These are phyloP conservation scores for Cordyceps farinosa DNA, from an alignment of 2,329 filamentous ascomycete genomes.

Conservation along the genomic window DNA sequence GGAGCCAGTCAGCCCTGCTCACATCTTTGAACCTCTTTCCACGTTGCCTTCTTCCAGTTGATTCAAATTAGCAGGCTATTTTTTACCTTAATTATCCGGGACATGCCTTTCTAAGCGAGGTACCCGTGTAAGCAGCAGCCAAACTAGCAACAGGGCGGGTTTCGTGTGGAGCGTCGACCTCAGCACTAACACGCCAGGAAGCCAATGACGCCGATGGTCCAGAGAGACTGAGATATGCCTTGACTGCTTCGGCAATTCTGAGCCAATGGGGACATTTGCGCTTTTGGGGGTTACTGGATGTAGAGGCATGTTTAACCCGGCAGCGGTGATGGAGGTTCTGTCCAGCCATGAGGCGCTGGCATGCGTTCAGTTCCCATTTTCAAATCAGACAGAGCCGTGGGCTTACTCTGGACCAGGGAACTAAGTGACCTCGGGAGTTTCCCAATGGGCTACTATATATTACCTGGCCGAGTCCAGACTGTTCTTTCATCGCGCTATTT, in stretches of 20 bases:
- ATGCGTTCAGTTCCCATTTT: neutral
- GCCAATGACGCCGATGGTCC: neutral
- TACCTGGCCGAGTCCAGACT: neutral
- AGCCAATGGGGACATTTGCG: too few relatives aligned
- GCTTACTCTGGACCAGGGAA: neutral
- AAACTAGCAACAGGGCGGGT: neutral
- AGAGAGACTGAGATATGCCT: neutral
- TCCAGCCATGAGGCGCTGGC: neutral
- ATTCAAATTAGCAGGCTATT: neutral
- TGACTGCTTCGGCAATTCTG: neutral
- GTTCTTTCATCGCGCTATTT: neutral
- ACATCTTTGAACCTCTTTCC: neutral
- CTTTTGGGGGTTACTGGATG: neutral
- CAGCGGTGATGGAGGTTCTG: too few relatives aligned
- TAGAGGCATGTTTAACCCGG: too few relatives aligned
- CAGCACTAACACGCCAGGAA: neutral
- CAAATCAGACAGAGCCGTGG: neutral
- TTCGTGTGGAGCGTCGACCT: neutral
- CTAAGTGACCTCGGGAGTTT: too few relatives aligned
- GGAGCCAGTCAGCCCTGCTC: neutral
- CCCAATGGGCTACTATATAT: too few relatives aligned
- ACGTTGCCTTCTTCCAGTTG: neutral
- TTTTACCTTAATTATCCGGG: neutral
- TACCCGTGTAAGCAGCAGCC: too few relatives aligned
- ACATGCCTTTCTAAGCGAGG: neutral